Conservation (phyloP, 2,329 filamentous ascomycete species). For the Aspergillus melleus region DNA sequence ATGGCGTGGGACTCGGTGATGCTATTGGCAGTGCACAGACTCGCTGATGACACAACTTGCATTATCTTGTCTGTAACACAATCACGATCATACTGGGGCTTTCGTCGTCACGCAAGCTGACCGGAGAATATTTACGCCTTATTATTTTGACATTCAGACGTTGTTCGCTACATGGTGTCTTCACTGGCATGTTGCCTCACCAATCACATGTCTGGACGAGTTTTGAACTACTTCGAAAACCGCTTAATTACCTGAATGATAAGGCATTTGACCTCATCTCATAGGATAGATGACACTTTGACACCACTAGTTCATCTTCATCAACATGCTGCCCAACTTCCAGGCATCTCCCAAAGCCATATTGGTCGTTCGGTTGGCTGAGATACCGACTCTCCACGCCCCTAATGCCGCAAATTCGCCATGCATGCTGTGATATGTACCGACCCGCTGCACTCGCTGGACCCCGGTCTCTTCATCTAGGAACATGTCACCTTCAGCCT, state of each 20-base stretch:
- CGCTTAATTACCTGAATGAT: too few species aligned
- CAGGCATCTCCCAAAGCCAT: neutral
- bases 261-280: too few species aligned
- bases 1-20: too few species aligned
- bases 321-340: neutral
- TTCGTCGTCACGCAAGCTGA: neutral
- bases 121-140: neutral
- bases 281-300: too few species aligned
- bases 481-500: neutral
- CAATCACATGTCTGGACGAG: neutral
- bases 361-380: neutral
- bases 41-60: neutral
- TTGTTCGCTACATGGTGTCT: too few species aligned
- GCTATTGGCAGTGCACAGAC: neutral
- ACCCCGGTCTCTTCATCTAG: neutral
- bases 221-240: too few species aligned
- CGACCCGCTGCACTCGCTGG: constrained; percentile 1
- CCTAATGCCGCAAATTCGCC: constrained; percentile 27
- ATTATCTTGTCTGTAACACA: neutral
- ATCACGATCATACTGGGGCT: neutral
- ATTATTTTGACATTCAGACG: neutral
- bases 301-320: neutral
- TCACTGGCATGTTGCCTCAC: neutral
- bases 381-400: constrained; percentile 14
- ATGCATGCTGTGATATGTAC: constrained; percentile 27